Percentiles rank a stretch among this genome's conserved stretches.
Conservation (phyloP, 2,329 filamentous ascomycete species). For the Phoma herbarum region DNA sequence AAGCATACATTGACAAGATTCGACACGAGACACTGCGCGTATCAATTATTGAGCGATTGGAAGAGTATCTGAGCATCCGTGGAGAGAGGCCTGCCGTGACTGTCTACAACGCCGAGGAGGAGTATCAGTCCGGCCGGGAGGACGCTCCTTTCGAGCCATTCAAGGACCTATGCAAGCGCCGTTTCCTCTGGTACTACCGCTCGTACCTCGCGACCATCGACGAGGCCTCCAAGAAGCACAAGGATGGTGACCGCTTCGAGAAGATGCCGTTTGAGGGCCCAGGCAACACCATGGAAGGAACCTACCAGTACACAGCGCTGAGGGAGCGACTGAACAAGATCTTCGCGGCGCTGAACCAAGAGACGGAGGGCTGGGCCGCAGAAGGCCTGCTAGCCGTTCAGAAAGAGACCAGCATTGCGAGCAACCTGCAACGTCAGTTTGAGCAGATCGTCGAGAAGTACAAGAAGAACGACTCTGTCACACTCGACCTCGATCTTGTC, state of each 20-base stretch:
- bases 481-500: constrained; percentile 78
- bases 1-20: constrained; percentile 85
- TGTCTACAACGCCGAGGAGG: constrained; percentile 61
- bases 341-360: constrained; percentile 74
- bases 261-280: constrained; percentile 86
- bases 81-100: constrained; percentile 45
- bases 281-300: constrained; percentile 84
- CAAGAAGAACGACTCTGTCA: constrained; percentile 72
- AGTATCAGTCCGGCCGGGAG: constrained; percentile 56
- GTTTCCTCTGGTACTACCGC: constrained; percentile 96
- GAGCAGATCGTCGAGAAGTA: constrained; percentile 81
- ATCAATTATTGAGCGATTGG: constrained; percentile 84
- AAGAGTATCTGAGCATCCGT: constrained; percentile 76
- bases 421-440: constrained; percentile 83
- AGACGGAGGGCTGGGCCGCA: constrained; percentile 74
- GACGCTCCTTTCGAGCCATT: constrained; percentile 83
- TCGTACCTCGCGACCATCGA: constrained; percentile 79
- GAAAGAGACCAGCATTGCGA: constrained; percentile 77
- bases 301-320: constrained; percentile 81
- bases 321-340: constrained; percentile 73
- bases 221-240: constrained; percentile 68
- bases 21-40: constrained; percentile 89
- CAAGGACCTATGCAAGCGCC: constrained; percentile 86
- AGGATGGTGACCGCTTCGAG: constrained; percentile 71
- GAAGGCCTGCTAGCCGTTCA: constrained; percentile 71